Base-by-base conservation (phyloP, 148 eudicot species). In the Arctostaphylos glauca region DNA sequence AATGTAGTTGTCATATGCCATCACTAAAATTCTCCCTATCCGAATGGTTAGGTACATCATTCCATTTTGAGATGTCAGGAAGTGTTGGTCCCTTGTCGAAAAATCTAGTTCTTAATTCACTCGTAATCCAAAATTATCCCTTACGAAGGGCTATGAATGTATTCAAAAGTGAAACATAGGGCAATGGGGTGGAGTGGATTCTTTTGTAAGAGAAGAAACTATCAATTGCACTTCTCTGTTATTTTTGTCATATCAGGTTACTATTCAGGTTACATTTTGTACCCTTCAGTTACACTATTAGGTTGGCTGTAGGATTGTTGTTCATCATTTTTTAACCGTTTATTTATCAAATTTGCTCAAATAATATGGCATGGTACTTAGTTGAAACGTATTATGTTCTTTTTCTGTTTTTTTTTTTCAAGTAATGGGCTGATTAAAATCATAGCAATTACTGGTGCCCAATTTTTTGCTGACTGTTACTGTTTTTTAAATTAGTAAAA, bases 1-100 rank as follows among this genome's bases (percentile, higher is more conserved):
- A 50, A 84, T 80, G 46, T 50, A 72, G 55, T 43, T 12, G 83
- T 44, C 21, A 16, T 73, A 41, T 72, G 59, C 23, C 46, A 73
- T 75, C 1, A 71, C 14, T 68, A 25, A 66, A 41, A 68, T 68
- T 13, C 47, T 67, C 15, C 6, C 16, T 38, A 9, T 19, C 19
- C 0, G n/a, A 80, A 4, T 48, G 7, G 15, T 9, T 80, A 31
- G 19, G 43, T 25, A 66, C 71, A 25, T 31, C 31, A 23, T 66
- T 66, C 1, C 71, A 12, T 25, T 66, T 66, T 25, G 71, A 25
- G 31, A 25, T 66, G 16, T 66, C 38, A 14, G 18, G 12, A 12
- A 12, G 71, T 66, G 71, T 66, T 66, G 10, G 67, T n/a, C 71
- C 41, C 6, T 66, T 0, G 38, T 25, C 14, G 43, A 66, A 62